Conservation (phyloP, 1,284 basidiomycete species). For the Boletellus deceptivus region DNA sequence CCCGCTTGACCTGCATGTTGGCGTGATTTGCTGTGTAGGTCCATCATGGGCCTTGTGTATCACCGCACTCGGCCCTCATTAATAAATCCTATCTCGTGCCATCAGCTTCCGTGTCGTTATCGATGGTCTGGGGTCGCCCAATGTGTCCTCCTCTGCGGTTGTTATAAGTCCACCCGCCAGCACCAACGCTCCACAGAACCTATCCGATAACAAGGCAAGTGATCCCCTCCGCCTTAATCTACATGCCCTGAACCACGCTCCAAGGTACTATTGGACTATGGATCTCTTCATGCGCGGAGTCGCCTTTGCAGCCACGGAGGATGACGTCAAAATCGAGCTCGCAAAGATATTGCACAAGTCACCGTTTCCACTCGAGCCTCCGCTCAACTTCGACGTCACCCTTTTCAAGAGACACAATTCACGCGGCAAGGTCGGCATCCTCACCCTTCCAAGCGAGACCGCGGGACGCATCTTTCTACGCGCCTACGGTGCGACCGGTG, state of each 20-base stretch:
- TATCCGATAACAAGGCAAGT: constrained; percentile 21
- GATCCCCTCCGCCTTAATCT: not conserved
- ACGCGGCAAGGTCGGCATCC: constrained; percentile 31
- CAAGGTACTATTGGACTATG: constrained; percentile 23
- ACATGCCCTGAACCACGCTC: constrained; percentile 1
- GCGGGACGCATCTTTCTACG: constrained; percentile 31
- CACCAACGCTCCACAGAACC: constrained; percentile 1
- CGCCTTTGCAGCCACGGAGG: constrained; percentile 23
- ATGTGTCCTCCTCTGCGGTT: not conserved
- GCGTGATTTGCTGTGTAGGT: constrained; percentile 4
- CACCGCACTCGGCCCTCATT: constrained; percentile 8
- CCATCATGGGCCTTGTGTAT: not conserved
- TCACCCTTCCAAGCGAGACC: constrained; percentile 30
- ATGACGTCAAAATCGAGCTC: constrained; percentile 36
- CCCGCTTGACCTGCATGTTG: not conserved
- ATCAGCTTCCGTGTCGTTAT: constrained; percentile 16
- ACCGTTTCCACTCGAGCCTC: constrained; percentile 28
- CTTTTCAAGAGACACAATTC: constrained; percentile 26
- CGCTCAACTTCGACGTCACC: constrained; percentile 35
- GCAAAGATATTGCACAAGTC: constrained; percentile 36
- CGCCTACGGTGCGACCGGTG: constrained; percentile 26
- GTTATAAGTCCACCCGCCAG: constrained; percentile 19
- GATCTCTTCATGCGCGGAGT: constrained; percentile 37
- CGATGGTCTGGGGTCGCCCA: constrained; percentile 7
- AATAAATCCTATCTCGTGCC: not conserved